A percentile compares a stretch with the other conserved stretches of the same genome.
phyloP scores from a whole-genome alignment of 345 rosid genomes.

The Boechera divaricarpa region DNA sequence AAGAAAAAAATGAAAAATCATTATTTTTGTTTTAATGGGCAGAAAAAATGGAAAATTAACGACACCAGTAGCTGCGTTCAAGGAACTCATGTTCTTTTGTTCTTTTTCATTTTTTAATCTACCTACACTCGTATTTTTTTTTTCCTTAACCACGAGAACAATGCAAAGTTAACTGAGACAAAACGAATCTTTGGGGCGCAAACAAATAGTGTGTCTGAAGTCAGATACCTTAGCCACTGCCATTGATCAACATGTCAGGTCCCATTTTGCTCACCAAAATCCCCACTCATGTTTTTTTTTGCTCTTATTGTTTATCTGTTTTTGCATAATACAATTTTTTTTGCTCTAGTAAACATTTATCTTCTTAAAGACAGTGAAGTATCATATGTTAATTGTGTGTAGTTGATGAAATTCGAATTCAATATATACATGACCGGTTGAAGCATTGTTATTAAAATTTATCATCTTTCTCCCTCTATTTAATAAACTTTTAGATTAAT shows the following conservation, averaged over 20 bases:
- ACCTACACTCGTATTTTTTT: background rate
- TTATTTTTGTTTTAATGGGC: background rate
- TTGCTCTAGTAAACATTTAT: background rate
- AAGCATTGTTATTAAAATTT: background rate
- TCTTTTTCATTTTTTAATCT: background rate
- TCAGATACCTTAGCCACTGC: slow-evolving; percentile 44
- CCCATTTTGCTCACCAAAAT: slow-evolving; percentile 38
- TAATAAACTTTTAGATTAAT: background rate
- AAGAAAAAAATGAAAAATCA: background rate
- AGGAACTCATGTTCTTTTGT: background rate
- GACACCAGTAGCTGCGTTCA: background rate
- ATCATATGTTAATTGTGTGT: slow-evolving; percentile 6
- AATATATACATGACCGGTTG: background rate
- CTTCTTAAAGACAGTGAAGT: background rate
- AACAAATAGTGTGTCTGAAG: slow-evolving; percentile 30
- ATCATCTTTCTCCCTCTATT: background rate
- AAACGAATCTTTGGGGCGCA: slow-evolving; percentile 24
- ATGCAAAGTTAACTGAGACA: background rate
- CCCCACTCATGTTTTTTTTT: slow-evolving; percentile 17
- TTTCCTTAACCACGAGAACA: background rate
- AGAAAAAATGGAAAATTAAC: background rate
- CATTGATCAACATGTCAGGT: slow-evolving; percentile 28
- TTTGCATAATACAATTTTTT: background rate
- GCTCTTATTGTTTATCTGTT: background rate
- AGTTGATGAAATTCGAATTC: background rate